These are phyloP conservation scores for Candida sanyaensis DNA, from an alignment of 1,139 yeast species.

Conservation along the genomic window DNA sequence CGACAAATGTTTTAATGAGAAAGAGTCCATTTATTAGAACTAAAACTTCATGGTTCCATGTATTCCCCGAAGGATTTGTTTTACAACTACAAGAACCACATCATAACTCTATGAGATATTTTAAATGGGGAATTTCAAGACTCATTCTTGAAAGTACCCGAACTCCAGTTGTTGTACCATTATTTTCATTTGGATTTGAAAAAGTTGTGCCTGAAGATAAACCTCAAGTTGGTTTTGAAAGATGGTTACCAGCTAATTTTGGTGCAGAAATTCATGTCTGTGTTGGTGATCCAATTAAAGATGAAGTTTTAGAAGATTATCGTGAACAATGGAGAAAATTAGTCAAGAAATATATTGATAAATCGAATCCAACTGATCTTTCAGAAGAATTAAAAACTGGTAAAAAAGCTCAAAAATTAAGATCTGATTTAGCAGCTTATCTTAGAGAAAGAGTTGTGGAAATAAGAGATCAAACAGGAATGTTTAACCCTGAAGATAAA, in stretches of 20 bases:
- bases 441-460: conserved; percentile 64
- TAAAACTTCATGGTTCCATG: conserved; percentile 87
- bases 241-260: conserved; percentile 64
- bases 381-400: conserved; percentile 65
- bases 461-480: conserved; percentile 53
- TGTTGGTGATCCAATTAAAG: conserved; percentile 74
- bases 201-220: conserved; percentile 80
- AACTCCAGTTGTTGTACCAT: conserved; percentile 89
- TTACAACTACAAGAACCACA: conserved; percentile 81
- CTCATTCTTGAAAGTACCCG: conserved; percentile 77
- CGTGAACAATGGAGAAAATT: conserved; percentile 68
- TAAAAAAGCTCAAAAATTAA: conserved; percentile 56
- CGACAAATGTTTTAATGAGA: conserved; percentile 36
- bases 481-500: conserved; percentile 56
- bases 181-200: conserved; percentile 85
- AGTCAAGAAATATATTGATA: conserved; percentile 54
- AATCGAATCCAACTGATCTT: conserved; percentile 56
- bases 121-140: conserved; percentile 94
- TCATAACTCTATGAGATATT: conserved; percentile 84
- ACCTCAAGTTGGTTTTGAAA: conserved; percentile 52
- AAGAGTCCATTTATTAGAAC: conserved; percentile 52
- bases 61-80: conserved; percentile 94
- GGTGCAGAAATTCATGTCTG: conserved; percentile 70
- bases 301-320: conserved; percentile 55
- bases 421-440: conserved; percentile 71